phyloP scores from a whole-genome alignment of 2,329 filamentous ascomycete genomes.

The Colletotrichum lindemuthianum region DNA sequence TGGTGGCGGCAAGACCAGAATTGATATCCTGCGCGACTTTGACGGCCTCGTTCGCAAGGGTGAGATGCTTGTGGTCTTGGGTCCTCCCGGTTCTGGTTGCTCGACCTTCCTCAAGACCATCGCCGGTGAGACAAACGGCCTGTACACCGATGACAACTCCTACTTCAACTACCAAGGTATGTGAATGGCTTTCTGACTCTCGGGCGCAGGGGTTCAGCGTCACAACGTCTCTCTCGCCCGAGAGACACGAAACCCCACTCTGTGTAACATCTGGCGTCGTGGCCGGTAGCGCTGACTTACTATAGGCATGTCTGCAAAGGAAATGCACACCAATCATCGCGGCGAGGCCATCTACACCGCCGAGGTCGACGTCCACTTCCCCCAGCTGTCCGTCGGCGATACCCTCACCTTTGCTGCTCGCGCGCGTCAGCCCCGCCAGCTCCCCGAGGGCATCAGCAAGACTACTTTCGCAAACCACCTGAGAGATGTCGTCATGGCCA shows the following conservation, averaged over 20 bases:
- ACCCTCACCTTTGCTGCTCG: conserved; percentile 82
- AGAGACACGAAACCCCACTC: conserved; percentile 5
- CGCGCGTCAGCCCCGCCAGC: conserved; percentile 71
- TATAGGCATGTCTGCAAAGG: conserved; percentile 71
- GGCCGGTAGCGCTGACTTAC: background rate
- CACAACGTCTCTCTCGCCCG: background rate
- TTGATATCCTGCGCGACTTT: conserved; percentile 75
- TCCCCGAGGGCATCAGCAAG: conserved; percentile 67
- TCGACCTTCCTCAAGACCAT: conserved; percentile 88
- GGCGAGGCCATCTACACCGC: conserved; percentile 90
- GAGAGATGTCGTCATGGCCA: conserved; percentile 78
- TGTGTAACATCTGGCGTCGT: background rate
- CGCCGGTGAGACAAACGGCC: conserved; percentile 83
- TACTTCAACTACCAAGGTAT: conserved; percentile 85
- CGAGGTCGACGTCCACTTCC: conserved; percentile 85
- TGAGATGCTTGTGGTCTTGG: conserved; percentile 81
- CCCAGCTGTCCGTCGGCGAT: conserved; percentile 79
- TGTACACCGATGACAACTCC: conserved; percentile 75
- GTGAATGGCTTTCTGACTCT: conserved; percentile 25
- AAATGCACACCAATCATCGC: conserved; percentile 82
- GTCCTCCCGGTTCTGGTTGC: conserved; percentile 79
- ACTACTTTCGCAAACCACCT: conserved; percentile 69
- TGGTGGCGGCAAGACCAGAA: conserved; percentile 64
- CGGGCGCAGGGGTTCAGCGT: background rate
- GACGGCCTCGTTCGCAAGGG: conserved; percentile 76